Percentiles rank a stretch among this genome's conserved stretches.
These are phyloP conservation scores for Trichosporon sp. DNA, from an alignment of 1,284 basidiomycete genomes.

Conservation along the genomic window DNA sequence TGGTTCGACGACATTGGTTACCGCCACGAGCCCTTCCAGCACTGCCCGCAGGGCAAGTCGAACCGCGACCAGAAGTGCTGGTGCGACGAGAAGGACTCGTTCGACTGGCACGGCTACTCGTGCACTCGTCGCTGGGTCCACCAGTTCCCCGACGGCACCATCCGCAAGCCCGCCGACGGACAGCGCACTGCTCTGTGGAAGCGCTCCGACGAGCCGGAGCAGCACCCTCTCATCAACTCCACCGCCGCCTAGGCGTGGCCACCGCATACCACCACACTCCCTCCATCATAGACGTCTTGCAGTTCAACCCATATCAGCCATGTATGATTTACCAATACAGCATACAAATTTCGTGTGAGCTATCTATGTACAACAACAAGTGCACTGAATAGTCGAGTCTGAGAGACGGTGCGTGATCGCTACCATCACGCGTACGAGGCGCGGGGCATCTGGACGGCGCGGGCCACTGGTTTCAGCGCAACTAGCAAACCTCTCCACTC, in stretches of 20 bases:
- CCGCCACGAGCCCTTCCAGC: constrained; percentile 56
- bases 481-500: not conserved
- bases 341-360: not conserved
- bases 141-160: constrained; percentile 15
- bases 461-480: not conserved
- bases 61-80: constrained; percentile 54
- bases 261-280: not conserved
- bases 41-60: constrained; percentile 56
- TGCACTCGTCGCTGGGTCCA: constrained; percentile 13
- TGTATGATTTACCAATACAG: not conserved
- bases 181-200: constrained; percentile 10
- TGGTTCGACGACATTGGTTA: constrained; percentile 66
- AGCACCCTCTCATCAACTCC: constrained; percentile 8
- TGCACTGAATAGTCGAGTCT: not conserved
- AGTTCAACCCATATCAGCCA: not conserved
- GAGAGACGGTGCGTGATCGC: not conserved
- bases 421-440: constrained; percentile 1
- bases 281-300: constrained; percentile 6
- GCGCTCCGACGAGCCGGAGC: not conserved
- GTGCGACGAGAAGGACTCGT: constrained; percentile 55
- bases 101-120: constrained; percentile 55
- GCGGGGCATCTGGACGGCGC: not conserved
- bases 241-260: not conserved
- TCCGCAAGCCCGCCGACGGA: constrained; percentile 15
- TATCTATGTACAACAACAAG: constrained; percentile 15